Percentiles rank a stretch among this genome's conserved stretches.
These are phyloP conservation scores for Dipodascopsis tothii DNA, from an alignment of 805 yeast genomes.

Conservation along the genomic window DNA sequence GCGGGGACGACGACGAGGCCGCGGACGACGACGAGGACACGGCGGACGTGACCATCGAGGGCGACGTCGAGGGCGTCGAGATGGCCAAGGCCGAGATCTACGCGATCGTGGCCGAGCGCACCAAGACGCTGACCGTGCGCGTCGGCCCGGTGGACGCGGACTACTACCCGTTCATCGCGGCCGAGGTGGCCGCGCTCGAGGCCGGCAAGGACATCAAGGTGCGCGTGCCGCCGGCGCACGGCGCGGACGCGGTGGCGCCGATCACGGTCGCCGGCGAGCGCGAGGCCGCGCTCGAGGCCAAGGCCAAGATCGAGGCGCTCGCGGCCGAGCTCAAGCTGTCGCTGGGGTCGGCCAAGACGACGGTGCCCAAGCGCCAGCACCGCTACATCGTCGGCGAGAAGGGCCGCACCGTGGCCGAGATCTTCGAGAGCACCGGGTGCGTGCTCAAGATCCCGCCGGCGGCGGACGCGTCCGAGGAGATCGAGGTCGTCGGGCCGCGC, in stretches of 20 bases:
- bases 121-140: slow-evolving; percentile 19
- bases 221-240: slow-evolving; percentile 16
- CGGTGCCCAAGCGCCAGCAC: slow-evolving; percentile 61
- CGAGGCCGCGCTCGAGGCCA: slow-evolving; percentile 51
- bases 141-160: slow-evolving; percentile 23
- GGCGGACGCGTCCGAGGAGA: slow-evolving; percentile 39
- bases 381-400: slow-evolving; percentile 44
- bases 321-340: slow-evolving; percentile 41
- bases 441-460: slow-evolving; percentile 38
- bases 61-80: slow-evolving; percentile 76
- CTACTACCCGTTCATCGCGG: slow-evolving; percentile 29
- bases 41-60: slow-evolving; percentile 61
- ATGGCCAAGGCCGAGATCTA: slow-evolving; percentile 63
- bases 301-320: slow-evolving; percentile 41
- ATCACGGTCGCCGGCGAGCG: slow-evolving; percentile 65
- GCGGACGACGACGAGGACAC: slow-evolving; percentile 44
- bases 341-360: slow-evolving; percentile 47
- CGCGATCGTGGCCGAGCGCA: slow-evolving; percentile 58
- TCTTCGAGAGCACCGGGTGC: slow-evolving; percentile 30
- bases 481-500: slow-evolving; percentile 50
- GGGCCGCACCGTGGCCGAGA: slow-evolving; percentile 35
- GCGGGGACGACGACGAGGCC: slow-evolving; percentile 1
- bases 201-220: slow-evolving; percentile 26
- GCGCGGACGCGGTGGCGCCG: slow-evolving; percentile 34
- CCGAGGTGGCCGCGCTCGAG: slow-evolving; percentile 32